Percentiles rank a stretch among this genome's conserved stretches.
Evolutionary conservation across 805 yeast genomes (phyloP).

Genomic region (Cyberlindnera maritima): DNA sequence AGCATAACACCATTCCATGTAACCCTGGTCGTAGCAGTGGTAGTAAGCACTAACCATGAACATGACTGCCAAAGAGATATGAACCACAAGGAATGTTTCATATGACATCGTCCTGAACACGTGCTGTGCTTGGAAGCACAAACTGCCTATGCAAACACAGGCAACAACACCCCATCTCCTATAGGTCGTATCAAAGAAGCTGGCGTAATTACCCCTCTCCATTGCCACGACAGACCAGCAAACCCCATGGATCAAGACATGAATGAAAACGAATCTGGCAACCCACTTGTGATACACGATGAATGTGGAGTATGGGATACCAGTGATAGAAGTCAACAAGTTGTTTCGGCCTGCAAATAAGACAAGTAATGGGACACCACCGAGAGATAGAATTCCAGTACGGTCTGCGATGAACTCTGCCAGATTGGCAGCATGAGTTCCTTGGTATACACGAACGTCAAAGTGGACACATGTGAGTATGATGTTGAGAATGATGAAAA

Average conservation of each 20-base stretch:
- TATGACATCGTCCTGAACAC: conserved; percentile 53
- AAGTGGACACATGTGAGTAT: conserved; percentile 10
- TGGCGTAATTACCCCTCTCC: too few species aligned
- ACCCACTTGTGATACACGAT: conserved; percentile 65
- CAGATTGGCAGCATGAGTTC: too few species aligned
- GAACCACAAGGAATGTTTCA: conserved; percentile 57
- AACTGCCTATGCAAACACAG: conserved; percentile 43
- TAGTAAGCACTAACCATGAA: conserved; percentile 56
- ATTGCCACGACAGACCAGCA: conserved; percentile 21
- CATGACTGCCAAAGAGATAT: conserved; percentile 51
- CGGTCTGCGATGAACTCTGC: too few species aligned
- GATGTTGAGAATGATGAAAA: conserved; percentile 29
- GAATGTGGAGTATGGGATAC: conserved; percentile 61
- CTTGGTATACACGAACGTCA: not conserved
- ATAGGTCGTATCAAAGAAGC: conserved; percentile 9
- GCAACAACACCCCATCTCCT: conserved; percentile 42
- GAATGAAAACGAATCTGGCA: conserved; percentile 39
- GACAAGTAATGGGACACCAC: conserved; percentile 48
- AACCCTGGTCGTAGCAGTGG: conserved; percentile 53
- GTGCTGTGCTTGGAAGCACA: conserved; percentile 46
- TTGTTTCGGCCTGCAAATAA: conserved; percentile 73
- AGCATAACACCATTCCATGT: conserved; percentile 51
- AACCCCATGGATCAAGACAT: conserved; percentile 18
- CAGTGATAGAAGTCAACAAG: conserved; percentile 55
- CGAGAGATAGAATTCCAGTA: conserved; percentile 27